Percentiles rank a stretch among this genome's conserved stretches.
These are phyloP conservation scores for Galerina marginata DNA, from an alignment of 768 basidiomycete genomes.

Conservation along the genomic window DNA sequence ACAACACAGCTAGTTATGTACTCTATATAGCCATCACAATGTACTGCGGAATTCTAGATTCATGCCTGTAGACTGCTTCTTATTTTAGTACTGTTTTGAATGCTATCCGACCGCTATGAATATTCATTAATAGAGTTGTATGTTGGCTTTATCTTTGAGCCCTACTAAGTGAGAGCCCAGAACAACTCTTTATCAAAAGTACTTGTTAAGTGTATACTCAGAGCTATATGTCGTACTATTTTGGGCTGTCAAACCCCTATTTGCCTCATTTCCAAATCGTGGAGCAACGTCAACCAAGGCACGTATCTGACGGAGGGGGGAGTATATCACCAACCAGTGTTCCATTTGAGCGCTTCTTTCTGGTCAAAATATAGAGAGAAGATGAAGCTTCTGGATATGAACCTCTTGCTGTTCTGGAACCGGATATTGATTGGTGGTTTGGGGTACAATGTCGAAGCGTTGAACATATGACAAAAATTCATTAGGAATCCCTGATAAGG, in stretches of 20 bases:
- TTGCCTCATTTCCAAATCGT: constrained; percentile 29
- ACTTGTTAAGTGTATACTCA: constrained; percentile 37
- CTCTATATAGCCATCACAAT: background rate
- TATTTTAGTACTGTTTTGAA: too few species aligned
- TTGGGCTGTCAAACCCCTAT: constrained; percentile 23
- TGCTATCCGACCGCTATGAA: too few species aligned
- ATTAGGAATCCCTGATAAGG: constrained; percentile 7
- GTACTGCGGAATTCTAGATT: too few species aligned
- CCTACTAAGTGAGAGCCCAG: constrained; percentile 1
- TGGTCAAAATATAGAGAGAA: constrained; percentile 28
- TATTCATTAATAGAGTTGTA: too few species aligned
- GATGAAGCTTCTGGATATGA: constrained; percentile 26
- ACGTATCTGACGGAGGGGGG: constrained; percentile 25
- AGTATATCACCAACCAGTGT: constrained; percentile 31
- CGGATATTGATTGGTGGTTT: background rate
- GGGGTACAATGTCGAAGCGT: constrained; percentile 27
- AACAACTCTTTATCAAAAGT: constrained; percentile 37
- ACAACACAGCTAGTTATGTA: background rate
- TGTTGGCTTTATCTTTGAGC: too few species aligned
- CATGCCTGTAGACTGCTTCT: too few species aligned
- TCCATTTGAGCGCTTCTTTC: constrained; percentile 15
- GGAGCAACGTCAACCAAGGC: constrained; percentile 32
- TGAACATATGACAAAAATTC: constrained; percentile 32
- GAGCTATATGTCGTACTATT: constrained; percentile 27
- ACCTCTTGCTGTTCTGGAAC: constrained; percentile 12